A percentile compares a stretch with the other conserved stretches of the same genome.
These are phyloP conservation scores for Pseudogymnoascus verrucosus DNA, from an alignment of 2,329 filamentous ascomycete genomes.

Conservation along the genomic window DNA sequence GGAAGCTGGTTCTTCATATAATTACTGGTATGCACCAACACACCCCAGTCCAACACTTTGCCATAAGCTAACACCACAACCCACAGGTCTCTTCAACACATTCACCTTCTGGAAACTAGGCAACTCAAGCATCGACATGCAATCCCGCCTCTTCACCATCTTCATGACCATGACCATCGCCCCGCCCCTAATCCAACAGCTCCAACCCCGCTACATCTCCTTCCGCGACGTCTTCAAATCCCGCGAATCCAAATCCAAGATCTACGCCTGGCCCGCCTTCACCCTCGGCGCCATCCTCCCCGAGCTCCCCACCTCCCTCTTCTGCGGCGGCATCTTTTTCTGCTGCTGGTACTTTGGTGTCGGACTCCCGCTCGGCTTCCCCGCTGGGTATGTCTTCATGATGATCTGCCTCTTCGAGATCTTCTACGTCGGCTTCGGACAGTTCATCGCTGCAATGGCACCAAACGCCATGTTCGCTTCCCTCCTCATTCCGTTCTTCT, in stretches of 20 bases:
- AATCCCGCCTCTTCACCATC: constrained; percentile 62
- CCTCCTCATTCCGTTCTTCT: constrained; percentile 59
- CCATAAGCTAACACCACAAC: not conserved
- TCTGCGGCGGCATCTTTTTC: constrained; percentile 59
- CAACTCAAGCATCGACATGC: constrained; percentile 50
- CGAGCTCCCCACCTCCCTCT: constrained; percentile 62
- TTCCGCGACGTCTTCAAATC: constrained; percentile 59
- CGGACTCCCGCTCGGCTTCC: constrained; percentile 48
- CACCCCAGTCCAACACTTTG: constrained; percentile 46
- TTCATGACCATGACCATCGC: constrained; percentile 69
- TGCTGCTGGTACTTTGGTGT: constrained; percentile 51
- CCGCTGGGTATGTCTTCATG: constrained; percentile 52
- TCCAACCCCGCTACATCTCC: constrained; percentile 62
- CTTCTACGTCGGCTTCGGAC: constrained; percentile 57
- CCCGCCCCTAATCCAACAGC: constrained; percentile 64
- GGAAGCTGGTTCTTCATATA: constrained; percentile 55
- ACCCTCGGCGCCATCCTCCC: constrained; percentile 56
- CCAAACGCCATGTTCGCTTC: constrained; percentile 61
- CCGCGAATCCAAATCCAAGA: constrained; percentile 64
- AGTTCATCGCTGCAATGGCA: constrained; percentile 57
- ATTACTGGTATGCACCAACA: constrained; percentile 38
- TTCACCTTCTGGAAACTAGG: constrained; percentile 61
- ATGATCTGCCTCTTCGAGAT: constrained; percentile 52
- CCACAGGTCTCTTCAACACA: constrained; percentile 52
- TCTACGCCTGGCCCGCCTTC: constrained; percentile 69